Percentiles rank a stretch among this genome's conserved stretches.
These are phyloP conservation scores for Solanum chacoense DNA, from an alignment of 305 asterid genomes.

Conservation along the genomic window DNA sequence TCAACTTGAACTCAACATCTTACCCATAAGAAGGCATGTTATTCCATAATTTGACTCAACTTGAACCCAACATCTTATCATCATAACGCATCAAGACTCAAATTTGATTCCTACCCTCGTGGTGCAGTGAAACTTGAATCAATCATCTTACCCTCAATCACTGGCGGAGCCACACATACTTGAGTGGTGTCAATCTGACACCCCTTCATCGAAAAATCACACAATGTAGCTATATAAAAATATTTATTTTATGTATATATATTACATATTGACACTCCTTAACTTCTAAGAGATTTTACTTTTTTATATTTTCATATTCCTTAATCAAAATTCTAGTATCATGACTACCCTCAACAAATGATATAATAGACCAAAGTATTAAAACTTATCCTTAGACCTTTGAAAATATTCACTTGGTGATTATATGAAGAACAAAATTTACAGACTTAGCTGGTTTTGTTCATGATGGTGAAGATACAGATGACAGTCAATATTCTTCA, in stretches of 20 bases:
- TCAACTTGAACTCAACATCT: neutral
- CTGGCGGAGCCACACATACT: neutral
- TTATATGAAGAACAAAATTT: neutral
- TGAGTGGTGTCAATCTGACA: neutral
- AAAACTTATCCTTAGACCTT: neutral
- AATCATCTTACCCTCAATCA: neutral
- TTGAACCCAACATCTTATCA: neutral
- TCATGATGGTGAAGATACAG: neutral
- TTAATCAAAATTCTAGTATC: neutral
- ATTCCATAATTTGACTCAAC: neutral
- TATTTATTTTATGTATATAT: too few species aligned
- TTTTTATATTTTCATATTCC: neutral
- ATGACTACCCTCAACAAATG: neutral
- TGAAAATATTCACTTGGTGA: neutral
- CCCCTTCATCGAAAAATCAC: neutral
- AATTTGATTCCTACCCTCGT: neutral
- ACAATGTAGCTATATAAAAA: neutral
- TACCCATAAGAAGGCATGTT: neutral
- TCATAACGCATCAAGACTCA: neutral
- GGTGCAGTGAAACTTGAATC: neutral
- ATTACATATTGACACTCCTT: neutral
- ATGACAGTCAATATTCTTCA: neutral
- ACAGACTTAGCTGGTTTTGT: neutral
- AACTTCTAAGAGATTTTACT: neutral
- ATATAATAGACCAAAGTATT: neutral